Evolutionary conservation across 78 protist genomes (phyloP), one percentile per base, ranked within the genome.

Genomic region (Bodo saltans): DNA sequence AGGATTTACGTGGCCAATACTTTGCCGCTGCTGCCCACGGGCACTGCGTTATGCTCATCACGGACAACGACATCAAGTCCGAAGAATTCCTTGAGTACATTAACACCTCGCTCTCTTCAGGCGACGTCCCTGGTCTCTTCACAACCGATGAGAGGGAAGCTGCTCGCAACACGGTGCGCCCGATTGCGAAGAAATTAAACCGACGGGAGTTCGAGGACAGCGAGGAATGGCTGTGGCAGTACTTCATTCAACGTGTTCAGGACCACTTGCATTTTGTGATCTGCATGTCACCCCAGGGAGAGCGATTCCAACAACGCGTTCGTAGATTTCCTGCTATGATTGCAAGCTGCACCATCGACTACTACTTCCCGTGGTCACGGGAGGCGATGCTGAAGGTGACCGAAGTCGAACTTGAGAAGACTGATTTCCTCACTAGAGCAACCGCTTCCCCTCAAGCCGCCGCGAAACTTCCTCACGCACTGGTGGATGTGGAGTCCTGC

Each of bases 251-350:
- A 40, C 88, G 92, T 32, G 93, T 92, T 29, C 85, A 89, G 33
- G 1, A 42, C 79, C 92, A 92, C 82, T 84, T 95, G 42, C 97
- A 95, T 87, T 27, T 92, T 27, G 87, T 86, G 27, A 90, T 95
- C 21, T 92, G 95, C 90, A 89, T 95, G 90, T 92, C 95, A 0
- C 97, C 97, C 60, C 92, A 90, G 67, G 94, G 94, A 38, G 93
- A 87, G 32, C 87, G 85, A 85, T 91, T 95, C 89, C 78, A 92
- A n/a, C 23, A 0, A 4, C 88, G 97, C 33, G 88, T 94, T 1
- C 84, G 88, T 73, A 72, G 72, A 78, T 92, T 93, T 92, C 97
- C 94, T 1, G 92, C 91, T 0, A 86, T 95, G 34, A 72, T 95
- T 74, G 32, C 85, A 39, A 90, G 92, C 11, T 88, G 92, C 83